Evolutionary conservation across 257 asterid species (phyloP).

Genomic region (Solanum paucissectum): DNA sequence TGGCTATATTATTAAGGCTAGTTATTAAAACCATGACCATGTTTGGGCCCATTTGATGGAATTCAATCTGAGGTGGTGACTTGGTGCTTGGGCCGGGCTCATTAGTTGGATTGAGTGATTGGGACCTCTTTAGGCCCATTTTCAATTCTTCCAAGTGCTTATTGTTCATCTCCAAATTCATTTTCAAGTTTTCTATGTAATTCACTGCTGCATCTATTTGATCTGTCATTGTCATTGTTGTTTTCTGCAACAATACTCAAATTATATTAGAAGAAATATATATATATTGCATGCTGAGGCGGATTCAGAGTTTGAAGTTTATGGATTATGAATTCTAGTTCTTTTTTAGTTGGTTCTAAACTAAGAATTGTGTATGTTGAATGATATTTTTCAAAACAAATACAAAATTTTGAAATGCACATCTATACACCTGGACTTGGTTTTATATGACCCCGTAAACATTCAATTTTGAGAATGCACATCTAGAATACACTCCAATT

Average conservation of each 20-base stretch:
- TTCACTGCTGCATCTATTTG: conserved; percentile 33
- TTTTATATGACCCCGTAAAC: no score
- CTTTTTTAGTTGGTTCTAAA: no score
- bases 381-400: no score
- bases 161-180: conserved; percentile 19
- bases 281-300: not conserved
- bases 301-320: not conserved
- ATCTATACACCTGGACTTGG: no score
- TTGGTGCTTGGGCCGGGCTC: not conserved
- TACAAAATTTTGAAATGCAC: no score
- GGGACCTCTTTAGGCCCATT: not conserved
- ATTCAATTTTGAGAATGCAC: no score
- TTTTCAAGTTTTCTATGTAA: conserved; percentile 17
- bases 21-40: conserved; percentile 16
- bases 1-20: conserved; percentile 12
- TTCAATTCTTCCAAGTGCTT: conserved; percentile 15
- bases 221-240: not conserved
- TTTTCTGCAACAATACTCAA: not conserved
- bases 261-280: no score
- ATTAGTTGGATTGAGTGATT: not conserved
- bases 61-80: conserved; percentile 14
- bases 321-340: not conserved
- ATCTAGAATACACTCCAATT: no score
- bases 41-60: conserved; percentile 37
- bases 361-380: not conserved